These are phyloP conservation scores for Boletus reticuloceps DNA, from an alignment of 768 basidiomycete species.

Conservation along the genomic window DNA sequence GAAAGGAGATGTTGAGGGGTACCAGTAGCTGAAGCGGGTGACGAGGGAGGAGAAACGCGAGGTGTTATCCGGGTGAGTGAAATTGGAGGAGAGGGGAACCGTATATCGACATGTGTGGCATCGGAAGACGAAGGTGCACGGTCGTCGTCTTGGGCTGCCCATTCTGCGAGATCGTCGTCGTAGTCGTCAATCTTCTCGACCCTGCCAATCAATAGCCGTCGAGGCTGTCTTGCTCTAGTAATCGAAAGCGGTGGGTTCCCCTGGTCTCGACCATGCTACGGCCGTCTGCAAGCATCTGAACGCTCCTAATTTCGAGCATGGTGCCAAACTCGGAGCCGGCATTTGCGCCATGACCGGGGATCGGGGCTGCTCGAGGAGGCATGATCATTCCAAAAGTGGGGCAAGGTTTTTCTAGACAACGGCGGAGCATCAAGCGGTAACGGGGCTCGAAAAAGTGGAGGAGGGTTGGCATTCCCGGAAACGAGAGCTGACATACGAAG, in stretches of 20 bases:
- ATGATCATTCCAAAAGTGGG: conserved; percentile 96
- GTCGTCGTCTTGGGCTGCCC: conserved; percentile 19
- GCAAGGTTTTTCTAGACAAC: conserved; percentile 75
- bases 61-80: conserved; percentile 13
- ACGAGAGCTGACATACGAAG: conserved; percentile 85
- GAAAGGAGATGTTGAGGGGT: conserved; percentile 15
- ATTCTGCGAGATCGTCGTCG: conserved; percentile 33
- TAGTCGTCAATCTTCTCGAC: conserved; percentile 57
- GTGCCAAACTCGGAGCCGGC: conserved; percentile 70
- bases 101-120: not conserved
- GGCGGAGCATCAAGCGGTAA: conserved; percentile 94
- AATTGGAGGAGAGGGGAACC: conserved; percentile 9
- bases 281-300: conserved; percentile 88
- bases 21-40: not conserved
- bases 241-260: conserved; percentile 73
- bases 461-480: conserved; percentile 87
- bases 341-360: conserved; percentile 17
- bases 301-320: conserved; percentile 84
- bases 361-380: conserved; percentile 45
- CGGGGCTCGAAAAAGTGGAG: conserved; percentile 94
- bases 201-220: conserved; percentile 89
- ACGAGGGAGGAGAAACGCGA: conserved; percentile 10
- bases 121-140: conserved; percentile 8
- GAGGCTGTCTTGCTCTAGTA: conserved; percentile 76
- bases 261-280: conserved; percentile 80